A percentile compares a stretch with the other conserved stretches of the same genome.
phyloP scores from a whole-genome alignment of 805 yeast genomes.

The Kodamaea neixiangensis region DNA sequence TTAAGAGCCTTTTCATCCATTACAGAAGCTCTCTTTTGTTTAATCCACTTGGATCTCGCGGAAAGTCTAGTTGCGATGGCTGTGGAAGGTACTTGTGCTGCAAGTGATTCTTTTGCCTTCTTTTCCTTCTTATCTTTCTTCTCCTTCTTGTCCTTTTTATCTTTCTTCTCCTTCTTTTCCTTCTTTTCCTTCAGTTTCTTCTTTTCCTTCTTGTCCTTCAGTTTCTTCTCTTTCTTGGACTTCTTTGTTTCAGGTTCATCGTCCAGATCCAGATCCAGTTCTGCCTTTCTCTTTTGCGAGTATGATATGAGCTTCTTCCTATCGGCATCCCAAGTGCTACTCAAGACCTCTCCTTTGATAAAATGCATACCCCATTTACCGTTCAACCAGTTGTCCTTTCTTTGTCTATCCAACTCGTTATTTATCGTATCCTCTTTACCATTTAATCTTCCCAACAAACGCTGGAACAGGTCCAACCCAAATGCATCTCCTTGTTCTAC shows the following conservation, averaged over 20 bases:
- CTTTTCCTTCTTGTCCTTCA: constrained; percentile 27
- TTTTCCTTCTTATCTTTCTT: constrained; percentile 15
- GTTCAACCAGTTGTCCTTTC: constrained; percentile 68
- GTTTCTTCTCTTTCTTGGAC: constrained; percentile 21
- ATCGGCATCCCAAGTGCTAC: constrained; percentile 82
- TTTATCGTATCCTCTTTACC: constrained; percentile 74
- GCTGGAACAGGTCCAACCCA: constrained; percentile 91
- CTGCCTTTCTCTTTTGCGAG: constrained; percentile 17
- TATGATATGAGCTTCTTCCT: constrained; percentile 22
- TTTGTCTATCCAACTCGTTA: constrained; percentile 66
- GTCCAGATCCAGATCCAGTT: constrained; percentile 9
- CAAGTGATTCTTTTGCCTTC: constrained; percentile 13
- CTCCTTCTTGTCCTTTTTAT: constrained; percentile 15
- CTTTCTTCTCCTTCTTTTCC: constrained; percentile 26
- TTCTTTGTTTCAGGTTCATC: constrained; percentile 24
- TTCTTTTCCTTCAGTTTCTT: constrained; percentile 23
- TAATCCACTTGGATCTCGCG: constrained; percentile 83
- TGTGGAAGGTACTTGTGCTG: constrained; percentile 20
- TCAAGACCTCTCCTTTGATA: constrained; percentile 79
- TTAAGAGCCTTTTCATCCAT: constrained; percentile 86
- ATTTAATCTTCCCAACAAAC: constrained; percentile 83
- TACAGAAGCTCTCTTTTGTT: constrained; percentile 87
- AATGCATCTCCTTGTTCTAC: constrained; percentile 82
- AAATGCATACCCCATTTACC: constrained; percentile 90
- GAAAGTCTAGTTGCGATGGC: constrained; percentile 41